phyloP scores from a whole-genome alignment of 441 rosid species.

The Gossypium davidsonii region DNA sequence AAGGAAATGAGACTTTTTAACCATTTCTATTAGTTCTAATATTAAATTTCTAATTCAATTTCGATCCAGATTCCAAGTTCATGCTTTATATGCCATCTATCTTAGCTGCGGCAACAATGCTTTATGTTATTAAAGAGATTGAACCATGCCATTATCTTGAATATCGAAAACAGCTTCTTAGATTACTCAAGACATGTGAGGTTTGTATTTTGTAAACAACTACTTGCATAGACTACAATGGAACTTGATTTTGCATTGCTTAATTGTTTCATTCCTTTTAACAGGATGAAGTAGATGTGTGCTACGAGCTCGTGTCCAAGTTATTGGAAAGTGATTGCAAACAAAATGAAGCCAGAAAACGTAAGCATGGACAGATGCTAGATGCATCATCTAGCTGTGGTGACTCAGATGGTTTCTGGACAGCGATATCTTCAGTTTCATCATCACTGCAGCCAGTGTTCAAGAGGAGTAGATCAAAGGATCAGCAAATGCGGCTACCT shows the following conservation, averaged over 20 bases:
- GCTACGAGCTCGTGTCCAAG: slow-evolving; percentile 36
- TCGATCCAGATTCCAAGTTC: slow-evolving; percentile 47
- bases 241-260: not conserved
- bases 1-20: not conserved
- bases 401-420: slow-evolving; percentile 42
- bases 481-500: not conserved
- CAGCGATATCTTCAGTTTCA: slow-evolving; percentile 26
- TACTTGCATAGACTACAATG: not conserved
- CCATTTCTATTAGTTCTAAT: not conserved
- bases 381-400: slow-evolving; percentile 43
- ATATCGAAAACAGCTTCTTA: slow-evolving; percentile 42
- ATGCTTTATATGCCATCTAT: slow-evolving; percentile 37
- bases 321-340: slow-evolving; percentile 22
- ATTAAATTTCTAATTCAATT: not conserved
- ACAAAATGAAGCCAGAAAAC: slow-evolving; percentile 28
- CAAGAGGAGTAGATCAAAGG: not conserved
- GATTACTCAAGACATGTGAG: slow-evolving; percentile 38
- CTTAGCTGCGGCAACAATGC: slow-evolving; percentile 51
- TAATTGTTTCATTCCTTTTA: not conserved
- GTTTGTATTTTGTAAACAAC: slow-evolving; percentile 22
- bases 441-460: slow-evolving; percentile 17
- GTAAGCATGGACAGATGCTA: slow-evolving; percentile 21
- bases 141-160: slow-evolving; percentile 33
- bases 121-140: slow-evolving; percentile 37
- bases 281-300: slow-evolving; percentile 41